These are phyloP conservation scores for Rhododendron vialii DNA, from an alignment of 148 eudicot genomes.

Conservation along the genomic window DNA sequence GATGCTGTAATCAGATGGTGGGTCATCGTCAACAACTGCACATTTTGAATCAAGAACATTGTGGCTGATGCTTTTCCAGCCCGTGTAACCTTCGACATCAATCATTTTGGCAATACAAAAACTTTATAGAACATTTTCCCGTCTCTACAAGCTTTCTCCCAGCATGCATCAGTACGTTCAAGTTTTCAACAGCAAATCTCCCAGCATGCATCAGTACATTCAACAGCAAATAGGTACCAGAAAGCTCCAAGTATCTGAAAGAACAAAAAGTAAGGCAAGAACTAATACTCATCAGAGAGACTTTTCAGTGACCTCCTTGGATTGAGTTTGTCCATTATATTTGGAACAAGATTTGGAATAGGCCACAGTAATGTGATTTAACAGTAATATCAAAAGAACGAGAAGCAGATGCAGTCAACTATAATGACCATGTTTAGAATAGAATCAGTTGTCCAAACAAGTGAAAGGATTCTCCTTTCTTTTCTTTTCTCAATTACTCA, in stretches of 20 bases:
- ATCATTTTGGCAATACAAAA: constrained; percentile 39
- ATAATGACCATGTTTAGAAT: background rate
- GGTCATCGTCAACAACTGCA: constrained; percentile 13
- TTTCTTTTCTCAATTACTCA: no score
- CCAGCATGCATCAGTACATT: no score
- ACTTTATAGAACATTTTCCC: constrained; percentile 22
- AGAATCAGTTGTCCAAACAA: background rate
- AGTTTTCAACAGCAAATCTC: constrained; percentile 25
- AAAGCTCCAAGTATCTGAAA: constrained; percentile 60
- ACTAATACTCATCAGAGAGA: background rate
- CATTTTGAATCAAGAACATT: constrained; percentile 27
- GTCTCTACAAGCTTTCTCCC: constrained; percentile 39
- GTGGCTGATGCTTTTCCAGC: constrained; percentile 31
- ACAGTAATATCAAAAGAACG: background rate
- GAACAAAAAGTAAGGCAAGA: background rate
- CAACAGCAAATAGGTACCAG: constrained; percentile 44
- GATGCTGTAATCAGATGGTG: constrained; percentile 49
- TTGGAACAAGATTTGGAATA: background rate
- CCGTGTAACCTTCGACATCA: constrained; percentile 12
- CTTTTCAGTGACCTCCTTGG: background rate
- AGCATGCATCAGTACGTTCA: constrained; percentile 46
- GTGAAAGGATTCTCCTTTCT: no score
- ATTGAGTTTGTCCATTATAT: background rate
- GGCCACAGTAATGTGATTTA: background rate
- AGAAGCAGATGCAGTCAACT: background rate